These are phyloP conservation scores for Capronia americana DNA, from an alignment of 2,329 filamentous ascomycete species.

Conservation along the genomic window DNA sequence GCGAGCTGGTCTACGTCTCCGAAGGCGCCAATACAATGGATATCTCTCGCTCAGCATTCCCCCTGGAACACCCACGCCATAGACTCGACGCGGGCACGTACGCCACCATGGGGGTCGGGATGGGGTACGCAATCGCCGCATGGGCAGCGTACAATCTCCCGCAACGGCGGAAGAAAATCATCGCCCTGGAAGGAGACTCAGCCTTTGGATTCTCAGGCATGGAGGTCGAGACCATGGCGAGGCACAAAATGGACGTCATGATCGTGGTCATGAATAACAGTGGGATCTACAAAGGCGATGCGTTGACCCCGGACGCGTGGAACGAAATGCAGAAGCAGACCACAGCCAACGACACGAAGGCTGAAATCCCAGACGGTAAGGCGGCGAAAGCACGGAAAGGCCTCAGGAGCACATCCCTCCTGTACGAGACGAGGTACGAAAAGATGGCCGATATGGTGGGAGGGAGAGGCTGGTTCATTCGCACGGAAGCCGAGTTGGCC, in stretches of 20 bases:
- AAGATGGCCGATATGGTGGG: slow-evolving; percentile 62
- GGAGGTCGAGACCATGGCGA: slow-evolving; percentile 64
- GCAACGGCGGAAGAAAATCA: slow-evolving; percentile 57
- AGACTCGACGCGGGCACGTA: slow-evolving; percentile 65
- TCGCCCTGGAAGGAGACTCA: slow-evolving; percentile 63
- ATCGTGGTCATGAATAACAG: slow-evolving; percentile 65
- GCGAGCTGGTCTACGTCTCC: slow-evolving; percentile 61
- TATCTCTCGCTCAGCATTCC: slow-evolving; percentile 62
- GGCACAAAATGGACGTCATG: slow-evolving; percentile 61
- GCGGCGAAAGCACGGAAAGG: slow-evolving; percentile 39
- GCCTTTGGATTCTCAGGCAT: slow-evolving; percentile 63
- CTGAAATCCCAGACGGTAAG: slow-evolving; percentile 29
- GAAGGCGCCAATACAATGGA: slow-evolving; percentile 69
- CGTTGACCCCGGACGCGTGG: slow-evolving; percentile 51
- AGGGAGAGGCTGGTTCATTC: slow-evolving; percentile 59
- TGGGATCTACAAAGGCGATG: slow-evolving; percentile 57
- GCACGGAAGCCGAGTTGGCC: slow-evolving; percentile 59
- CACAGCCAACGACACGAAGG: slow-evolving; percentile 41
- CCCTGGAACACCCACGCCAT: slow-evolving; percentile 60
- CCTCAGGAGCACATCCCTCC: slow-evolving; percentile 57
- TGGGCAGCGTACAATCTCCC: slow-evolving; percentile 61
- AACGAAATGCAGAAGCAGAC: slow-evolving; percentile 53
- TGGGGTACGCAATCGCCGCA: slow-evolving; percentile 64
- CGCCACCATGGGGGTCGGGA: slow-evolving; percentile 65
- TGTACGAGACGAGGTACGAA: slow-evolving; percentile 63